These are phyloP conservation scores for Anisodus acutangulus DNA, from an alignment of 257 asterid species.

Conservation along the genomic window DNA sequence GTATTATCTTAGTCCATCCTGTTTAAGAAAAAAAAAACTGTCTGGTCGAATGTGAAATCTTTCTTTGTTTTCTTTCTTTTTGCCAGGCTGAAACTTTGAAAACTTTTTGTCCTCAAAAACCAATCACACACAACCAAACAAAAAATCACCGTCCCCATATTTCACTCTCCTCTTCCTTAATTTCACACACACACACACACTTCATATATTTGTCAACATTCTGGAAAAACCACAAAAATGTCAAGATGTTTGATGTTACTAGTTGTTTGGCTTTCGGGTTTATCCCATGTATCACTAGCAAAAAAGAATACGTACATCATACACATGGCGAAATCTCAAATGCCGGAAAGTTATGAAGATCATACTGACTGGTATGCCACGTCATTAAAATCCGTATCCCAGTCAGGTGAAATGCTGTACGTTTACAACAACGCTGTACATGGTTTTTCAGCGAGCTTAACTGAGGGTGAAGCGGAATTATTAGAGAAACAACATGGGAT, in stretches of 20 bases:
- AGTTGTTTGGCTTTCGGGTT: conserved; percentile 27
- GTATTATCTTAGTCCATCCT: too few relatives aligned
- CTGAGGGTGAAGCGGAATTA: conserved; percentile 46
- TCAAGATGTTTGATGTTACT: background rate
- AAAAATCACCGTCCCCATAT: background rate
- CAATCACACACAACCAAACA: conserved; percentile 4
- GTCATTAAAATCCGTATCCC: conserved; percentile 51
- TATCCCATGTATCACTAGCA: conserved; percentile 31
- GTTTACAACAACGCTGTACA: conserved; percentile 49
- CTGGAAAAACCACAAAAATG: background rate
- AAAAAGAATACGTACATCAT: conserved; percentile 62
- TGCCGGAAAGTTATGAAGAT: conserved; percentile 67
- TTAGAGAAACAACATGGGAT: conserved; percentile 54
- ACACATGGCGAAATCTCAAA: conserved; percentile 78
- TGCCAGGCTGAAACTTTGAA: background rate
- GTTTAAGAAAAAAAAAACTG: background rate
- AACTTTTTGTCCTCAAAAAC: background rate
- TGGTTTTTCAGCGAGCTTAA: conserved; percentile 55
- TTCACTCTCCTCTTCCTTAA: background rate
- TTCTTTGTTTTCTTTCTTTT: background rate
- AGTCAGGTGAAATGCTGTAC: conserved; percentile 46
- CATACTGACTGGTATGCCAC: conserved; percentile 66
- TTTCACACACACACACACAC: background rate
- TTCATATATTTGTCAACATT: background rate
- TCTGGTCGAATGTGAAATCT: background rate